Base-by-base conservation (phyloP, 305 asterid genomes). In the Fraxinus greggii region DNA sequence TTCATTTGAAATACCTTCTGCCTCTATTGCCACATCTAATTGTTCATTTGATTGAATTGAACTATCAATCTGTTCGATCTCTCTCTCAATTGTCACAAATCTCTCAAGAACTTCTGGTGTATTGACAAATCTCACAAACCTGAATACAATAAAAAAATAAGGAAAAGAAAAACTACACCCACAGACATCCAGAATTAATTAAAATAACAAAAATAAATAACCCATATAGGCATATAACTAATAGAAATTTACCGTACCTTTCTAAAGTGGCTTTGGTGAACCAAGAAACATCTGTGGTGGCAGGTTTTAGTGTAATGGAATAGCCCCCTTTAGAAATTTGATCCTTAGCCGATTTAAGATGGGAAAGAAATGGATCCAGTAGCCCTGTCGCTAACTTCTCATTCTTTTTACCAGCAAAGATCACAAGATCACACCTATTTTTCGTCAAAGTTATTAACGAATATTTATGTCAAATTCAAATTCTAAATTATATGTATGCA, bases 51-150 rank as follows among this genome's bases (percentile, higher is more conserved):
- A 82, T 38, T 88, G 89, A 82, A 88, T 85, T 36, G 95, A 92
- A 54, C 85, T 89, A 85, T 93, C 97, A 87, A 94, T 91, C 89
- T 93, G 97, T n/a, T 84, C 74, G 81, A 93, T 92, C 86, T 94
- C 97, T 79, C 82, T 88, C 88, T 94, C 98, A 42, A 87, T 92
- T 10, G 91, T 89, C 61, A 92, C 93, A 80, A 94, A 89, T 87
- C 98, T 88, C 90, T 94, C 97, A 29, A 94, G 93, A 86, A 91
- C 88, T 84, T 94, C 97, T 2, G 98, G 98, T 56, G 97, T 89
- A 82, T 86, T 89, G 40, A 94, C 94, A 88, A 94, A 94, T 82
- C 86, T 90, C 91, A 93, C 98, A 85, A 94, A 92, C 91, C 97
- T 94, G 87, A 77, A 80, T 3, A 69, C 19, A 29, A 2, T 70